These are phyloP conservation scores for Phytophthora agathidicida DNA, from an alignment of 352 stramenopile genomes.

Conservation along the genomic window DNA sequence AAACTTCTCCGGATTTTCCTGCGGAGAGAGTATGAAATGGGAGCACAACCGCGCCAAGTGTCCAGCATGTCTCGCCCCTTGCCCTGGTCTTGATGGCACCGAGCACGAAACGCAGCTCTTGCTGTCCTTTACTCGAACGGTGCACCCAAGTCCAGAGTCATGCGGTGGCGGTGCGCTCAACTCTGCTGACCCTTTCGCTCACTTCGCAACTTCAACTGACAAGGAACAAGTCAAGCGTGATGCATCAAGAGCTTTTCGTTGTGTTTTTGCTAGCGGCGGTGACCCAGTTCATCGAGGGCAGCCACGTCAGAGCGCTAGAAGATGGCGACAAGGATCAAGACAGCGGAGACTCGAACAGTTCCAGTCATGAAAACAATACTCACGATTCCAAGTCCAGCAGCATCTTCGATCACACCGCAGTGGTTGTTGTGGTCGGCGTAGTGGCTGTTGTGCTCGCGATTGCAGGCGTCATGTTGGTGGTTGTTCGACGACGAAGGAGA, in stretches of 20 bases:
- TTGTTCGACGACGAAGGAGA: constrained; percentile 16
- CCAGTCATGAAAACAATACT: constrained; percentile 1
- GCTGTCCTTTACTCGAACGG: constrained; percentile 14
- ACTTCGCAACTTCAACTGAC: constrained; percentile 11
- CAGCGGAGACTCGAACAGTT: not conserved
- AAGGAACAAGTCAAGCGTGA: constrained; percentile 13
- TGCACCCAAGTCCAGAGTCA: constrained; percentile 10
- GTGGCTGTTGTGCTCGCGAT: constrained; percentile 18
- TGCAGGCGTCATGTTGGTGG: constrained; percentile 17
- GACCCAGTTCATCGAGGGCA: constrained; percentile 1
- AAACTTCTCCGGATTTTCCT: constrained; percentile 30
- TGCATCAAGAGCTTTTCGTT: constrained; percentile 4
- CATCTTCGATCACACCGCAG: constrained; percentile 22
- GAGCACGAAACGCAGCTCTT: constrained; percentile 19
- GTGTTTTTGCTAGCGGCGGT: not conserved
- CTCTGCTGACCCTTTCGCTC: constrained; percentile 1
- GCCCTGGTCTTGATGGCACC: constrained; percentile 6
- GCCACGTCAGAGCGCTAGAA: constrained; percentile 9
- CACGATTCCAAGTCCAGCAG: constrained; percentile 3
- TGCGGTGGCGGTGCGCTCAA: not conserved
- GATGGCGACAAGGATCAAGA: not conserved
- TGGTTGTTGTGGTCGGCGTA: constrained; percentile 17
- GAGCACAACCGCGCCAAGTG: constrained; percentile 7
- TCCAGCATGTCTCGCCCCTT: constrained; percentile 4
- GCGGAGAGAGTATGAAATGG: constrained; percentile 11